A percentile compares a stretch with the other conserved stretches of the same genome.
Conservation (phyloP, 2,329 filamentous ascomycete genomes). For the Epichloe baconii region DNA sequence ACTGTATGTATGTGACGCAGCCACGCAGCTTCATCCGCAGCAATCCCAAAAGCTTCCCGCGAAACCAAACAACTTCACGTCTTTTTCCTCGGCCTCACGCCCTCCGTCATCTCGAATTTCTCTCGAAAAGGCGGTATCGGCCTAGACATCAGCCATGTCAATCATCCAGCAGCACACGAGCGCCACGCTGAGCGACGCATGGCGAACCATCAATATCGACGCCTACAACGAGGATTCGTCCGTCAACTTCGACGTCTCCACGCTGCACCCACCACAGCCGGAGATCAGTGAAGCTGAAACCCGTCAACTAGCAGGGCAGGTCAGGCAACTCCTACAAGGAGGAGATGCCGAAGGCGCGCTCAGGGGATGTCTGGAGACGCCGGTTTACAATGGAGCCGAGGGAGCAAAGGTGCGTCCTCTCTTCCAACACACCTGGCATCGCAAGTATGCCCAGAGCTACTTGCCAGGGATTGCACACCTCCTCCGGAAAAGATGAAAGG, state of each 20-base stretch:
- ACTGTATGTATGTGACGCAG: too few species aligned
- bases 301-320: constrained; percentile 63
- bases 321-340: constrained; percentile 74
- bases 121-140: not conserved
- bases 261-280: constrained; percentile 63
- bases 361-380: constrained; percentile 70
- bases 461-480: not conserved
- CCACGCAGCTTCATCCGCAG: too few species aligned
- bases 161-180: constrained; percentile 53
- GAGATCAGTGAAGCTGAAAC: constrained; percentile 68
- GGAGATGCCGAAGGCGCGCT: constrained; percentile 82
- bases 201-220: constrained; percentile 91
- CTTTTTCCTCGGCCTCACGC: not conserved
- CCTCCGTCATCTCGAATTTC: not conserved
- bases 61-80: too few species aligned
- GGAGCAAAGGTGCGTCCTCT: constrained; percentile 37
- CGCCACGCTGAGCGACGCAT: constrained; percentile 48
- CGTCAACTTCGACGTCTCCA: constrained; percentile 79
- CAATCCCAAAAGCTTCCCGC: too few species aligned
- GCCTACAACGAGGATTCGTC: constrained; percentile 80
- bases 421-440: not conserved
- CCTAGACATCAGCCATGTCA: constrained; percentile 33
- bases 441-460: not conserved
- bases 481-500: not conserved
- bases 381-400: constrained; percentile 56